phyloP scores from a whole-genome alignment of 176 grass and related monocot genomes.

The Melocanna baccifera region DNA sequence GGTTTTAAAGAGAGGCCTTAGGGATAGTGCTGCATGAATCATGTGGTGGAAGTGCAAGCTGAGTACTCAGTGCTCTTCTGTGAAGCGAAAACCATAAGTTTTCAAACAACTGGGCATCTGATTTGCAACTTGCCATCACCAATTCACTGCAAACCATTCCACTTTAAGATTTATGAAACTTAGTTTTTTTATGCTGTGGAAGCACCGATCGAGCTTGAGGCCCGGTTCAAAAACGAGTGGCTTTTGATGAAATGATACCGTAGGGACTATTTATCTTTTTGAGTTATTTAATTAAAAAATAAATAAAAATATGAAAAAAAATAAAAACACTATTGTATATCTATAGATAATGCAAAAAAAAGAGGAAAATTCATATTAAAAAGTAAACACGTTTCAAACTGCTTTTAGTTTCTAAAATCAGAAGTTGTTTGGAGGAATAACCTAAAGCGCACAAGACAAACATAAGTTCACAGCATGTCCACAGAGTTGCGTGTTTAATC shows the following conservation, averaged over 20 bases:
- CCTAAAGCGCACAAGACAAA: not conserved
- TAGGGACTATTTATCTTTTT: too few relatives aligned
- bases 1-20: not conserved
- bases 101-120: not conserved
- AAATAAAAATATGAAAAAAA: too few relatives aligned
- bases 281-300: too few relatives aligned
- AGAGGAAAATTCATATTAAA: too few relatives aligned
- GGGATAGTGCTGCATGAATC: not conserved
- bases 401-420: too few relatives aligned
- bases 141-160: not conserved
- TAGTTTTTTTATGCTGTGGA: not conserved
- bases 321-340: too few relatives aligned
- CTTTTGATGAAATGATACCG: too few relatives aligned
- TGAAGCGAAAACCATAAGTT: not conserved
- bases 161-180: not conserved
- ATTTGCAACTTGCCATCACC: not conserved
- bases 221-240: too few relatives aligned
- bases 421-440: too few relatives aligned
- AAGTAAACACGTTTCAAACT: too few relatives aligned
- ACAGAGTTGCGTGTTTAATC: constrained; percentile 18
- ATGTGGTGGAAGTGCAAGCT: not conserved
- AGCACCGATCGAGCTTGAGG: too few relatives aligned
- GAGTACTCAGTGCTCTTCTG: not conserved
- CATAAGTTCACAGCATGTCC: not conserved
- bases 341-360: too few relatives aligned